Evolutionary conservation across 1,284 basidiomycete genomes (phyloP), one percentile per base, ranked within the genome.

Genomic region (Melampsora americana): DNA sequence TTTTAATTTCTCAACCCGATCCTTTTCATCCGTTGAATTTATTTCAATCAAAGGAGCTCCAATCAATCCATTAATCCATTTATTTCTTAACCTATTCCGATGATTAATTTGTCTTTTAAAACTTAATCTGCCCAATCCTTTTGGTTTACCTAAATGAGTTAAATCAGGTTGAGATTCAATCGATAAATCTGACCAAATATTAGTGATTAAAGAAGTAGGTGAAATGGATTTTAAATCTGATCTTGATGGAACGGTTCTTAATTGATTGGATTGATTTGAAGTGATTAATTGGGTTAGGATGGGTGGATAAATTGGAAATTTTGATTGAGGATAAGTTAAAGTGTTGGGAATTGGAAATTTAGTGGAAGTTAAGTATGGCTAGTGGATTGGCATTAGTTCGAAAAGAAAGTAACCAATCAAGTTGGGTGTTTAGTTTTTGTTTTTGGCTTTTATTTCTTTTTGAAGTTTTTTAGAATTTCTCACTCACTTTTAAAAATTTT

Each of bases 21-120:
- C 26, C 16, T 30, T 53, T 72, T 72, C 69, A 62, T 12, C 48
- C 69, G n/a, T n/a, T 50, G 62, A 30, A 50, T n/a, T n/a, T n/a
- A n/a, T n/a, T n/a, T n/a, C n/a, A n/a, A n/a, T n/a, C n/a, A 73
- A 64, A 12, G 71, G 71, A 26, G 71, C 48, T 14, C 71, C 71
- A 11, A 50, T 66, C 9, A 73, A 64, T 64, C 71, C 71, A 26
- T 62, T 62, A 46, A 73, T n/a, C 62, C 62, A 66, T 12, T 61
- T 60, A 18, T 66, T 32, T n/a, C n/a, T 35, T 20, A 66, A 35
- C 35, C 32, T 44, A n/a, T 26, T 60, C 3, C 71, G 64, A 35
- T 66, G 50, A 23, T 73, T 73, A 64, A 73, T 73, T 64, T 73
- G 71, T 60, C 71, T 66, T 30, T 44, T 35, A 28, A 46, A n/a